These are phyloP conservation scores for Plantago coronopus DNA, from an alignment of 305 asterid genomes.

Conservation along the genomic window DNA sequence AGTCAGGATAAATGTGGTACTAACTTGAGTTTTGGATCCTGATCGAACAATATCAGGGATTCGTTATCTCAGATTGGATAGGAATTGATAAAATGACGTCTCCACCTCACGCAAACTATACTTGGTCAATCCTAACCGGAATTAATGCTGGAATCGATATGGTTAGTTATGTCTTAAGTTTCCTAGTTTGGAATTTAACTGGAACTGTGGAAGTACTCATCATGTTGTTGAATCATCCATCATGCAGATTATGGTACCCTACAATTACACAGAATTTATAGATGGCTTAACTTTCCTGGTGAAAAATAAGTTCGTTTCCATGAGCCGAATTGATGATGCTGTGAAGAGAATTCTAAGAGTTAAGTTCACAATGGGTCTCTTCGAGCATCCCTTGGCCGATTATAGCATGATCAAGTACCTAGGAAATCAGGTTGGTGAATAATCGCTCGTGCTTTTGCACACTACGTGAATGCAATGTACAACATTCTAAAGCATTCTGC, in stretches of 20 bases:
- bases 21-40: no score
- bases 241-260: constrained; percentile 57
- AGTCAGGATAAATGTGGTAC: no score
- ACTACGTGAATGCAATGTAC: no score
- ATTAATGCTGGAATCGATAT: constrained; percentile 73
- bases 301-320: constrained; percentile 38
- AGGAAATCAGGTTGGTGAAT: constrained; percentile 43
- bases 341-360: constrained; percentile 51
- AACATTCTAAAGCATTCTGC: no score
- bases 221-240: no score
- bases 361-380: constrained; percentile 53
- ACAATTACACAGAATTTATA: constrained; percentile 49
- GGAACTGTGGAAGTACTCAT: no score
- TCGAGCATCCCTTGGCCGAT: constrained; percentile 51
- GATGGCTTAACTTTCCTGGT: constrained; percentile 44
- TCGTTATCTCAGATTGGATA: constrained; percentile 56
- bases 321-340: constrained; percentile 53
- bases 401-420: constrained; percentile 44
- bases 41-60: constrained; percentile 55
- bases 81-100: constrained; percentile 56
- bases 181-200: no score
- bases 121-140: constrained; percentile 53
- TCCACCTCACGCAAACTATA: constrained; percentile 52
- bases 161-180: no score
- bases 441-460: background rate